These are phyloP conservation scores for Chrysoporthe austroafricana DNA, from an alignment of 2,329 filamentous ascomycete genomes.

Conservation along the genomic window DNA sequence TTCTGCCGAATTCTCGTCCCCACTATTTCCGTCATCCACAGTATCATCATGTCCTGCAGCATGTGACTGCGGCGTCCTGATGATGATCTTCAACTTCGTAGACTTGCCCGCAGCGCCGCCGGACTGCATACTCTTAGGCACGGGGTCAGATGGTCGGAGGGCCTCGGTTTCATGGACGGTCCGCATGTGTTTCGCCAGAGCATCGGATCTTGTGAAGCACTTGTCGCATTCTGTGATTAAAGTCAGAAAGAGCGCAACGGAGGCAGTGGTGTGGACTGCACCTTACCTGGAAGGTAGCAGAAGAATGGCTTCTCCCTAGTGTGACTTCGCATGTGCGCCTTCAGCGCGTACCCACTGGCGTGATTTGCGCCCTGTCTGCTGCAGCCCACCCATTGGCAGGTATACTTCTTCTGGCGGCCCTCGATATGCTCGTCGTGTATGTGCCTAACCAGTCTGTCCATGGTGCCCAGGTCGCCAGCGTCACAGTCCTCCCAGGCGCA, in stretches of 20 bases:
- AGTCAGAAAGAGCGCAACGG: conserved; percentile 4
- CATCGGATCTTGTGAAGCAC: conserved; percentile 93
- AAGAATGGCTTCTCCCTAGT: conserved; percentile 98
- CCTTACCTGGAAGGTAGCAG: conserved; percentile 85
- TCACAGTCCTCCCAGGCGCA: conserved; percentile 80
- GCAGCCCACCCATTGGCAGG: conserved; percentile 97
- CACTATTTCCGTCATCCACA: conserved; percentile 50
- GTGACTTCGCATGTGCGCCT: conserved; percentile 97
- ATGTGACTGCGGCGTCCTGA: conserved; percentile 64
- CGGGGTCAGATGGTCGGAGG: conserved; percentile 76
- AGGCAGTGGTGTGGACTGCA: background rate
- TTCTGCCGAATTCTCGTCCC: conserved; percentile 61
- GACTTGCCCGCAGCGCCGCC: conserved; percentile 46
- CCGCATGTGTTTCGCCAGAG: conserved; percentile 96
- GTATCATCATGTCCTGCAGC: conserved; percentile 59
- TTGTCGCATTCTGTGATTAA: conserved; percentile 83
- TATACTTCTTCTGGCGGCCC: conserved; percentile 91
- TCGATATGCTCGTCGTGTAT: conserved; percentile 95
- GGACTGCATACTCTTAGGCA: conserved; percentile 69
- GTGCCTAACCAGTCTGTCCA: conserved; percentile 81
- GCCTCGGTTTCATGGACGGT: conserved; percentile 98
- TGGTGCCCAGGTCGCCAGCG: conserved; percentile 73
- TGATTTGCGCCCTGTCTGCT: conserved; percentile 86
- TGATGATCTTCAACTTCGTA: conserved; percentile 64
- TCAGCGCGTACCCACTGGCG: conserved; percentile 92